Base-by-base conservation (phyloP, 1,139 yeast species). In the Hanseniaspora uvarum region DNA sequence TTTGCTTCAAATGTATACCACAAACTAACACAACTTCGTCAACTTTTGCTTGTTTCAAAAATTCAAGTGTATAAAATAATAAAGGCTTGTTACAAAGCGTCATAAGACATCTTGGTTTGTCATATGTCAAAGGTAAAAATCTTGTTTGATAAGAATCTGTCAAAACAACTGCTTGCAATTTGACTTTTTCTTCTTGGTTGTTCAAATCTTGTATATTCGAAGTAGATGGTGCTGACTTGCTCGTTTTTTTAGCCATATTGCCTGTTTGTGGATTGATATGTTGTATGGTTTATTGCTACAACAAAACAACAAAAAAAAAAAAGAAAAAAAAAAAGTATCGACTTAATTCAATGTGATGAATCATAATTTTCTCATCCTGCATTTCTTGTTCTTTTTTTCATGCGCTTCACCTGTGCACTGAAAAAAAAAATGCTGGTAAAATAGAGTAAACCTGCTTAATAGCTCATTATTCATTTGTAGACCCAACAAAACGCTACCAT, bases 71-170 rank as follows among this genome's bases (percentile, higher is more conserved):
- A 65, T 94, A 92, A 66, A 92, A 98, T 59, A 92, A 81, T 63
- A 92, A 75, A 3, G 99, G 98, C 11, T 86, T 87, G 64, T 88
- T 89, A 40, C 95, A 96, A 57, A 92, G 72, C 2, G 96, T 96
- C 59, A 92, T 72, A 47, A 92, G 73, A 69, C 98, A 92, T 65
- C 96, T 75, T 39, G 99, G 98, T 58, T 74, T 79, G 34, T 80
- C 81, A 5, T 86, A 75, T 0, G 97, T 85, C 60, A 94, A 72
- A 6, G 99, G 98, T 86, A 85, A 81, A 69, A 92, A 92, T 61
- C 95, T 74, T 4, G 94, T 83, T 68, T 88, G 86, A 63, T 86
- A 92, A 23, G 96, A 86, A 68, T 92, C 99, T 18, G 95, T 86
- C 62, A 92, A 76, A 31, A 92, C 96, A 58, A 92, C 83, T 7